A percentile compares a stretch with the other conserved stretches of the same genome.
Conservation (phyloP, 441 rosid species). For the Pelargonium cotyledonis region DNA sequence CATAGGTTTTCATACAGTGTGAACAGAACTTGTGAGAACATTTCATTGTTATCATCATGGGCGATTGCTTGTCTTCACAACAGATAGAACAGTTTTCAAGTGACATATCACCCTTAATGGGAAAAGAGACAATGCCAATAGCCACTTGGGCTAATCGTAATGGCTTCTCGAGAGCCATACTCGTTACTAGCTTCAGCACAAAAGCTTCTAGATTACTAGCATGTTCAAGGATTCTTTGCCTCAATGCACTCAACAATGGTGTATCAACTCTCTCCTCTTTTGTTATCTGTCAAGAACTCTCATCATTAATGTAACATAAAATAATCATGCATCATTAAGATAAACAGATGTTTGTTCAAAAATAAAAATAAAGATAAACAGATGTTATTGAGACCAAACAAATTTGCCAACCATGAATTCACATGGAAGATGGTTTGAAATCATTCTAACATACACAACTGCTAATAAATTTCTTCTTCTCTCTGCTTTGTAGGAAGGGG, state of each 20-base stretch:
- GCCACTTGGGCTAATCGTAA: slow-evolving; percentile 68
- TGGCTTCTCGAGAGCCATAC: slow-evolving; percentile 47
- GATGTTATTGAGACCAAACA: too few species aligned
- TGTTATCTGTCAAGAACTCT: slow-evolving; percentile 42
- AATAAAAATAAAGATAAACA: too few species aligned
- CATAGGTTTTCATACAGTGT: slow-evolving; percentile 79
- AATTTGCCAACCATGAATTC: too few species aligned
- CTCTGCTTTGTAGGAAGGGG: too few species aligned
- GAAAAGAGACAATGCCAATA: slow-evolving; percentile 61
- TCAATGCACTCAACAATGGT: slow-evolving; percentile 65
- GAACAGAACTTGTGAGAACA: slow-evolving; percentile 93
- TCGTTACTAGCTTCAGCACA: slow-evolving; percentile 54
- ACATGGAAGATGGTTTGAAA: too few species aligned
- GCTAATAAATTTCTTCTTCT: too few species aligned
- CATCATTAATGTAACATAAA: slow-evolving; percentile 15
- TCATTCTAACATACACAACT: too few species aligned
- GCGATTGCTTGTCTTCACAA: slow-evolving; percentile 62
- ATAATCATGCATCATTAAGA: neutral
- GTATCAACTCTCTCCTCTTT: slow-evolving; percentile 49
- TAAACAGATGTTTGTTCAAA: neutral
- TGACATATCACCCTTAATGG: slow-evolving; percentile 31
- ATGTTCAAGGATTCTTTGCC: slow-evolving; percentile 67
- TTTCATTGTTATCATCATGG: slow-evolving; percentile 71
- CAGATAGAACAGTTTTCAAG: slow-evolving; percentile 70
- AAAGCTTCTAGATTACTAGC: slow-evolving; percentile 55